phyloP scores from a whole-genome alignment of 192 early-diverging fungal genomes.

The Backusella liffmaniae region DNA sequence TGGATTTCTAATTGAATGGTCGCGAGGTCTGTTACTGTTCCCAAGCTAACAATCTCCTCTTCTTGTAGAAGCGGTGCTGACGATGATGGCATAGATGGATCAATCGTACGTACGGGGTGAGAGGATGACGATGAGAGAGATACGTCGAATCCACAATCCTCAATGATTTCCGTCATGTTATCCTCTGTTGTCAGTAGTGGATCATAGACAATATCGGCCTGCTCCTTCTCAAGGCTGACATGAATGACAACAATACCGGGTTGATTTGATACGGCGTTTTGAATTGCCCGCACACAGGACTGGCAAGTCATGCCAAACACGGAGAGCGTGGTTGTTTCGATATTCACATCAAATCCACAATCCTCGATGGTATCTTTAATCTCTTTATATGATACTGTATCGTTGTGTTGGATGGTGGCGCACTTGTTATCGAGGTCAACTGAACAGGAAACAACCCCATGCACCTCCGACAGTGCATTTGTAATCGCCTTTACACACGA shows the following conservation, averaged over 20 bases:
- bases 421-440: not conserved
- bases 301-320: conserved; percentile 87
- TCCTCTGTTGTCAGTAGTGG: not conserved
- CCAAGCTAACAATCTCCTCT: not conserved
- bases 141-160: conserved; percentile 24
- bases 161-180: conserved; percentile 4
- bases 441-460: not conserved
- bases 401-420: conserved; percentile 17
- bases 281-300: conserved; percentile 77
- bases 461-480: conserved; percentile 43
- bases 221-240: conserved; percentile 56
- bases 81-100: conserved; percentile 42
- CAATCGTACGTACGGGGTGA: conserved; percentile 17
- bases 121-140: conserved; percentile 36
- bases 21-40: conserved; percentile 43
- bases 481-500: conserved; percentile 79
- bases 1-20: conserved; percentile 74
- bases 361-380: conserved; percentile 58
- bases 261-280: conserved; percentile 50
- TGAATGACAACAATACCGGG: conserved; percentile 46
- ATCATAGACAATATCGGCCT: not conserved
- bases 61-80: not conserved
- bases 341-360: conserved; percentile 63
- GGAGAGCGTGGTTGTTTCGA: conserved; percentile 12
- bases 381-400: not conserved